Evolutionary conservation across 257 asterid genomes (phyloP).

Genomic region (Solanum habrochaites): DNA sequence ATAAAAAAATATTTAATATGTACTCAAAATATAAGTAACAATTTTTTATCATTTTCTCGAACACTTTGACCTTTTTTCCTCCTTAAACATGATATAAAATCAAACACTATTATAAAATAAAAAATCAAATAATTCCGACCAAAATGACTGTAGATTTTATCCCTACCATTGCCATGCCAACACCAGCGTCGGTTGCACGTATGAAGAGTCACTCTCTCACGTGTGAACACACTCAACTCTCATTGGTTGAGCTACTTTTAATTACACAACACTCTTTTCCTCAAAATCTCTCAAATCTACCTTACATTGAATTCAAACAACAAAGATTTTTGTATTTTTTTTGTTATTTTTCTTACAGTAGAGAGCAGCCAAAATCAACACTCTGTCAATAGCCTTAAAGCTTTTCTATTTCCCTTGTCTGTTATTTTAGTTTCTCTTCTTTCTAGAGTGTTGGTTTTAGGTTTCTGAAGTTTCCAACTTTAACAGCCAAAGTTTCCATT

Average conservation of each 20-base stretch:
- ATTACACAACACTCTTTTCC: not conserved
- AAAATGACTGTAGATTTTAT: not conserved
- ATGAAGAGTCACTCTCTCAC: not conserved
- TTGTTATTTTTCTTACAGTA: not conserved
- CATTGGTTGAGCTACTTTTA: not conserved
- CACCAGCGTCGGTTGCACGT: slow-evolving; percentile 2
- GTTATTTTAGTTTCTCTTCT: not conserved
- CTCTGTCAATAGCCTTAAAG: not conserved
- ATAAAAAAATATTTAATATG: too few relatives aligned
- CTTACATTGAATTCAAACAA: not conserved
- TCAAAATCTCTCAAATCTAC: slow-evolving; percentile 1
- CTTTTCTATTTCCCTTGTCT: not conserved
- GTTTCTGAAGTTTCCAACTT: not conserved
- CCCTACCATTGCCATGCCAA: not conserved
- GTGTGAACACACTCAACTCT: not conserved
- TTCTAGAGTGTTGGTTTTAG: not conserved
- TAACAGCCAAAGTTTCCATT: not conserved
- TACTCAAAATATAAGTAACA: too few relatives aligned
- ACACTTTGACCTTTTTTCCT: not conserved
- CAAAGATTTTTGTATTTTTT: not conserved
- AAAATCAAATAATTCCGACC: not conserved
- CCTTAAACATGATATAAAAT: not conserved
- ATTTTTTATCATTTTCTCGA: not conserved
- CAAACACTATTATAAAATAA: too few relatives aligned
- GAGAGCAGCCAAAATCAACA: not conserved